A percentile compares a stretch with the other conserved stretches of the same genome.
Conservation (phyloP, 768 basidiomycete genomes). For the Termitomyces sp. region DNA sequence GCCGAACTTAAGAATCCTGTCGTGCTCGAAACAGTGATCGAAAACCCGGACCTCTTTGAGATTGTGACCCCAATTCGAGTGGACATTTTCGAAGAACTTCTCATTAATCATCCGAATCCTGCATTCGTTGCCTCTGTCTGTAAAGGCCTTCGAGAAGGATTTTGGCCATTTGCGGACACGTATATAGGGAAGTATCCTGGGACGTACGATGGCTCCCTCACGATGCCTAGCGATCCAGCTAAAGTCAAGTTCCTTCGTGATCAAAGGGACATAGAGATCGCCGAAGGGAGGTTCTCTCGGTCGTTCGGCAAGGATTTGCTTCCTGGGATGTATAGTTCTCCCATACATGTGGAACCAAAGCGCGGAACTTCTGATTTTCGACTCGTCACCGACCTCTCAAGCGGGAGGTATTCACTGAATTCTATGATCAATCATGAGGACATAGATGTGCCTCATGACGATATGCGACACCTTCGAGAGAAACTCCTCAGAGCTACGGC, state of each 20-base stretch:
- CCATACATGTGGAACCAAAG: not conserved
- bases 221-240: not conserved
- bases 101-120: not conserved
- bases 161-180: slow-evolving; percentile 3
- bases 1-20: not conserved
- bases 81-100: not conserved
- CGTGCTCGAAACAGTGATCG: not conserved
- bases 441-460: not conserved
- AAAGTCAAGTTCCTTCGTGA: not conserved
- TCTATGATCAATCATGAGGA: slow-evolving; percentile 1
- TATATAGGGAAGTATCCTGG: not conserved
- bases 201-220: not conserved
- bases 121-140: slow-evolving; percentile 1
- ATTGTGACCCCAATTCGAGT: slow-evolving; percentile 1
- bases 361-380: not conserved
- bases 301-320: not conserved
- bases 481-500: not conserved
- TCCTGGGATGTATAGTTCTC: slow-evolving; percentile 1
- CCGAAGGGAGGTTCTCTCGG: not conserved
- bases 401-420: not conserved
- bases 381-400: not conserved
- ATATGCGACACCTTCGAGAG: not conserved
- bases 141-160: slow-evolving; percentile 3
- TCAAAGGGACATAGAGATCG: slow-evolving; percentile 1
- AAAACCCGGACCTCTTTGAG: not conserved